Conservation (phyloP, 768 basidiomycete species). For the Termitomyces sp. region DNA sequence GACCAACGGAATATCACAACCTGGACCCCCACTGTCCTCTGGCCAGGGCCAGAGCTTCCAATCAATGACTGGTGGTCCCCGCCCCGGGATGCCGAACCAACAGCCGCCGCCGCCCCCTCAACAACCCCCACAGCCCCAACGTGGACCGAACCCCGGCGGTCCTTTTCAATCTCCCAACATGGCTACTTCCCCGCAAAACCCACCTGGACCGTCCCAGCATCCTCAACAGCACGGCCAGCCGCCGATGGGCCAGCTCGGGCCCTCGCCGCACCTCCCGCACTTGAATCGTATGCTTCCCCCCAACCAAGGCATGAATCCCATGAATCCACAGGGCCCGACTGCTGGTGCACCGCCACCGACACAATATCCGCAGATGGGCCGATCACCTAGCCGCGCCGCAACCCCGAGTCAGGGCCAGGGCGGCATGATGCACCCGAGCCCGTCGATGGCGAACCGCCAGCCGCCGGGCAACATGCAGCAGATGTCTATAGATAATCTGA, state of each 20-base stretch:
- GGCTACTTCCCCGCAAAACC: constrained; percentile 55
- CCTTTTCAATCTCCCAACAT: constrained; percentile 67
- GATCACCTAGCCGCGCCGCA: constrained; percentile 59
- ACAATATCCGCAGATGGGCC: constrained; percentile 39
- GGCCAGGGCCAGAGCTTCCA: constrained; percentile 27
- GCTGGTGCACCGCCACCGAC: constrained; percentile 32
- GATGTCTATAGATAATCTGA: constrained; percentile 22
- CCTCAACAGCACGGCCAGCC: constrained; percentile 27
- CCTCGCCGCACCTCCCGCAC: constrained; percentile 47
- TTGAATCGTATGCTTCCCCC: constrained; percentile 50
- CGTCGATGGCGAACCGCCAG: constrained; percentile 49
- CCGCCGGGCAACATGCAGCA: constrained; percentile 20
- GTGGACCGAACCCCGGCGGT: constrained; percentile 45
- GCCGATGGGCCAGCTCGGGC: constrained; percentile 48
- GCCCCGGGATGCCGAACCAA: constrained; percentile 18
- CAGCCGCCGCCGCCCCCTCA: constrained; percentile 13
- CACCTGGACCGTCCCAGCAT: constrained; percentile 21
- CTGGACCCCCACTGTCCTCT: constrained; percentile 19
- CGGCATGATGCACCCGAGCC: constrained; percentile 51
- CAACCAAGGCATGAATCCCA: constrained; percentile 33
- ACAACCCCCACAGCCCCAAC: constrained; percentile 29
- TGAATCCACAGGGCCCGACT: constrained; percentile 26
- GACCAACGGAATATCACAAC: constrained; percentile 23
- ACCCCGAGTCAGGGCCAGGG: constrained; percentile 21
- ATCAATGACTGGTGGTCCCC: constrained; percentile 13